A percentile compares a stretch with the other conserved stretches of the same genome.
Conservation (phyloP, 176 grass and related monocot genomes). For the Carex kokanica region DNA sequence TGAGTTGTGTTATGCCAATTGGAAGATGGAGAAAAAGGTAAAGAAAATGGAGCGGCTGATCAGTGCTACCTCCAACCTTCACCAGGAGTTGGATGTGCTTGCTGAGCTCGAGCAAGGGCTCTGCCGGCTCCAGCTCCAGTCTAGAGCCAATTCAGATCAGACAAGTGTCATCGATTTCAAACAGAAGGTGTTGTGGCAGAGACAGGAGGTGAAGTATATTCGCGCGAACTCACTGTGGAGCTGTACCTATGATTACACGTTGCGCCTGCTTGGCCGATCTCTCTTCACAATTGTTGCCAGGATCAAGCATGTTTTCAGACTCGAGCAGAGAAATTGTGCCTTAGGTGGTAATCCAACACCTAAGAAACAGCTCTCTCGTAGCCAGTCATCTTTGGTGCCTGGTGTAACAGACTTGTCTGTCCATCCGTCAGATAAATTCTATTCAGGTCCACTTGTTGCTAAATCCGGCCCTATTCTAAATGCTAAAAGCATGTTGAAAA, state of each 20-base stretch:
- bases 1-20: constrained; percentile 39
- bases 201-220: constrained; percentile 60
- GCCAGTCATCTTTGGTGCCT: constrained; percentile 33
- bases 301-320: constrained; percentile 45
- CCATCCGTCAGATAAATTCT: constrained; percentile 35
- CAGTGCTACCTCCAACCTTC: constrained; percentile 34
- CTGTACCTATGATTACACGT: constrained; percentile 57
- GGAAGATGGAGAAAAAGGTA: constrained; percentile 78
- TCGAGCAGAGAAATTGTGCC: not conserved
- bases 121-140: constrained; percentile 16
- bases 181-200: constrained; percentile 48
- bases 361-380: constrained; percentile 34
- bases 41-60: constrained; percentile 77
- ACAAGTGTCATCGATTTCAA: constrained; percentile 18
- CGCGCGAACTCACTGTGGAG: constrained; percentile 57
- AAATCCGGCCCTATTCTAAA: constrained; percentile 26
- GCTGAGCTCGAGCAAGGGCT: constrained; percentile 64
- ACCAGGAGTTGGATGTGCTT: constrained; percentile 74
- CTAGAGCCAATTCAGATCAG: not conserved
- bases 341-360: not conserved
- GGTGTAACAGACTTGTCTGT: constrained; percentile 28
- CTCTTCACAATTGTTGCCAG: constrained; percentile 63
- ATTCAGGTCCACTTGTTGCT: not conserved
- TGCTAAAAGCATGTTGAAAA: not conserved
- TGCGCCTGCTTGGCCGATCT: constrained; percentile 68